phyloP scores from a whole-genome alignment of 139 green algal species.

The Closterium sp. region DNA sequence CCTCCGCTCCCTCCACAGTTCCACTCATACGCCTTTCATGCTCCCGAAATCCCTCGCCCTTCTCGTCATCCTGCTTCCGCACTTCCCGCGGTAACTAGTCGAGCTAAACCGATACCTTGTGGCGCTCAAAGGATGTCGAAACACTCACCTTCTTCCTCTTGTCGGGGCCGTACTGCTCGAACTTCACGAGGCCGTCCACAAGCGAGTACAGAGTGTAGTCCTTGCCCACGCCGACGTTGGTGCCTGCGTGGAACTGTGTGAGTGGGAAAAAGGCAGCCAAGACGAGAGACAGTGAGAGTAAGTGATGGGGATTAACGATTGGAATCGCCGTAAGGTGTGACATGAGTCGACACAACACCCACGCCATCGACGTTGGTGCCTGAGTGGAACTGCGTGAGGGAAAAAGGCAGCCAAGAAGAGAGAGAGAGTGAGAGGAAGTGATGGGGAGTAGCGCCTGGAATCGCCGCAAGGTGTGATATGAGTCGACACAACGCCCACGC shows the following conservation, averaged over 20 bases:
- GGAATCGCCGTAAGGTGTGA: too few relatives aligned
- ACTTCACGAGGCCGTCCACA: slow-evolving; percentile 85
- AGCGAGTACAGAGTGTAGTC: slow-evolving; percentile 93
- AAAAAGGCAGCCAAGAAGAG: background rate
- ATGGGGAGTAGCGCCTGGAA: background rate
- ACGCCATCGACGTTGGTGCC: too few relatives aligned
- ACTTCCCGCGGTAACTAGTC: too few relatives aligned
- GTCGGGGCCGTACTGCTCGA: slow-evolving; percentile 66
- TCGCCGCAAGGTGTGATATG: too few relatives aligned
- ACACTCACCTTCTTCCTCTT: slow-evolving; percentile 52
- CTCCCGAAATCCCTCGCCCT: too few relatives aligned
- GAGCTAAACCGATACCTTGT: too few relatives aligned
- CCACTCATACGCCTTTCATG: too few relatives aligned
- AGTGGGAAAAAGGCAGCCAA: background rate
- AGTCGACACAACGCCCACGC: background rate
- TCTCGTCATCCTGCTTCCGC: too few relatives aligned
- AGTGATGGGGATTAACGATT: background rate
- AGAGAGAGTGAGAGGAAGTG: background rate
- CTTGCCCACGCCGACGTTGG: slow-evolving; percentile 81
- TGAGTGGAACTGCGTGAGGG: background rate
- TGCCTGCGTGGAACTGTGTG: slow-evolving; percentile 47
- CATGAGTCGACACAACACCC: too few relatives aligned
- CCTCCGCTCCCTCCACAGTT: too few relatives aligned
- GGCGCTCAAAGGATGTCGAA: too few relatives aligned
- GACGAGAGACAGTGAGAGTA: background rate